Evolutionary conservation across 2,329 filamentous ascomycete genomes (phyloP).

Genomic region (Trichoderma semiorbis): DNA sequence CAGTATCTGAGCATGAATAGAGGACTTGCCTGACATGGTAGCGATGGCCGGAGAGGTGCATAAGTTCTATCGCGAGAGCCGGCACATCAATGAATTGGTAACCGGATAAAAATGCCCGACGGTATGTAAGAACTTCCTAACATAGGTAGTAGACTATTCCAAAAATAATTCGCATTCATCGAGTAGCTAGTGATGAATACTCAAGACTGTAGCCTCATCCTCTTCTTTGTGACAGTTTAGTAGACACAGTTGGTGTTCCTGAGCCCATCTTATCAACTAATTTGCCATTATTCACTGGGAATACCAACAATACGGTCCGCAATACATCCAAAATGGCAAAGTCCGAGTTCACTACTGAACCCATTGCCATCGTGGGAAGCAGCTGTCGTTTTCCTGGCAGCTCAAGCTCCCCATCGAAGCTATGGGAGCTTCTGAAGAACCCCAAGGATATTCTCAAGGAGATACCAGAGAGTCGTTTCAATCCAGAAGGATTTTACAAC

Average conservation of each 20-base stretch:
- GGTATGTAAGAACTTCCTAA: not conserved
- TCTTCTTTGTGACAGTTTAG: not conserved
- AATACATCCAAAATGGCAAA: not conserved
- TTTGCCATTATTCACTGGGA: not conserved
- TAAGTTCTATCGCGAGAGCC: not conserved
- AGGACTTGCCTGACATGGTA: not conserved
- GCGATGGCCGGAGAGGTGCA: not conserved
- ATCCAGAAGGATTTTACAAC: not conserved
- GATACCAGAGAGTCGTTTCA: not conserved
- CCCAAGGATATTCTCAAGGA: not conserved
- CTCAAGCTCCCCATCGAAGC: not conserved
- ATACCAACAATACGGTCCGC: not conserved
- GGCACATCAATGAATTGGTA: not conserved
- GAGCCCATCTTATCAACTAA: not conserved
- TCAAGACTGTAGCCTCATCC: not conserved
- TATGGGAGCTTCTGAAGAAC: not conserved
- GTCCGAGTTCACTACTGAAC: not conserved
- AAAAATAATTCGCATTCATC: not conserved
- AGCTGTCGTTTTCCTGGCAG: not conserved
- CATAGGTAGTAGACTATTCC: not conserved
- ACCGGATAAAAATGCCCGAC: not conserved
- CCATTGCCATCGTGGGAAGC: not conserved
- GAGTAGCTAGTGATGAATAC: not conserved
- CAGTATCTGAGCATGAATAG: not conserved
- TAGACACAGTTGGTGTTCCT: not conserved